phyloP scores from a whole-genome alignment of 306 rosid species.

The Inga laurina region DNA sequence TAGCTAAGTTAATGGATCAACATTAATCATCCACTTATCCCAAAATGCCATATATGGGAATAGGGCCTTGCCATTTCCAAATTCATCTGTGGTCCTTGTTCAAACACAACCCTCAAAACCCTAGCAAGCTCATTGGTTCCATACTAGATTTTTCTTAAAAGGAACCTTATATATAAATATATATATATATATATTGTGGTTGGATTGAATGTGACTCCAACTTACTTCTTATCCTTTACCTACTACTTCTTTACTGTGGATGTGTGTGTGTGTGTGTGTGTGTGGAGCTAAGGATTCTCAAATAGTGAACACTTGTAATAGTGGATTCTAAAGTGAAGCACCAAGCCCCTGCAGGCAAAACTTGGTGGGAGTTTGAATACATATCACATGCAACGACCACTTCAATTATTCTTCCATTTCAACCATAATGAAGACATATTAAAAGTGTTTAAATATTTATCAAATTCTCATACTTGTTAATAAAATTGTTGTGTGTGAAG shows the following conservation, averaged over 20 bases:
- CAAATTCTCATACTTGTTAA: neutral
- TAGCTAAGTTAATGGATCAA: neutral
- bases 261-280: no score
- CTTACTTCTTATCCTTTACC: neutral
- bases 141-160: neutral
- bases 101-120: neutral
- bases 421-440: neutral
- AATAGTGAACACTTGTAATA: neutral
- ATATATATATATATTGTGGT: neutral
- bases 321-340: constrained; percentile 4
- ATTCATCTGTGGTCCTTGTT: neutral
- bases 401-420: neutral
- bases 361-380: neutral
- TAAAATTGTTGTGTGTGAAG: neutral
- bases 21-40: neutral
- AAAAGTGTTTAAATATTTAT: neutral
- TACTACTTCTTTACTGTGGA: neutral
- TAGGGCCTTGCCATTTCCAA: neutral
- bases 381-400: neutral
- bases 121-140: neutral
- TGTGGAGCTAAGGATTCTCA: neutral
- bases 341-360: neutral
- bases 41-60: neutral
- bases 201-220: neutral
- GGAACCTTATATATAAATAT: neutral